Conservation (phyloP, 164 flowering plant species). For the Kalanchoe fedtschenkoi region DNA sequence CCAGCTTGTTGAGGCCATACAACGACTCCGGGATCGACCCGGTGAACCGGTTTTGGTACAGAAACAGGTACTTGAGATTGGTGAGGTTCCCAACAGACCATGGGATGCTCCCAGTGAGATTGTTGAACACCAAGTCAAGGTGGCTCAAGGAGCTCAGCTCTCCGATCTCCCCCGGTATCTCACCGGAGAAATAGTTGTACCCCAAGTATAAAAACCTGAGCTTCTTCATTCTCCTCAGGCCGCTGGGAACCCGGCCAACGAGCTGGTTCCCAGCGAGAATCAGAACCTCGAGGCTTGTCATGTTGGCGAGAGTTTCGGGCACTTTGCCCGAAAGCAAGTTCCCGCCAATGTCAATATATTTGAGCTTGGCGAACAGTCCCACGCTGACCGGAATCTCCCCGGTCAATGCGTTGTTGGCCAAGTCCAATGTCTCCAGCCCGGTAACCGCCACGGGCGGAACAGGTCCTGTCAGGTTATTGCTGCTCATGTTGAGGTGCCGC, state of each 20-base stretch:
- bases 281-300: conserved; percentile 30
- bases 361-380: conserved; percentile 28
- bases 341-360: conserved; percentile 65
- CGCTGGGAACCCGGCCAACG: conserved; percentile 43
- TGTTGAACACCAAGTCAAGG: conserved; percentile 77
- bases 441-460: conserved; percentile 32
- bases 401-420: conserved; percentile 56
- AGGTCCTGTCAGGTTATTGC: conserved; percentile 54
- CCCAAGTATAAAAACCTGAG: conserved; percentile 73
- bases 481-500: conserved; percentile 52
- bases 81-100: conserved; percentile 49
- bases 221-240: conserved; percentile 36
- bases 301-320: conserved; percentile 31
- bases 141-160: conserved; percentile 42
- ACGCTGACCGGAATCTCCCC: conserved; percentile 42
- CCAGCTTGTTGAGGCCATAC: conserved; percentile 33
- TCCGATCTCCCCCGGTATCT: conserved; percentile 55
- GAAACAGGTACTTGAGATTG: conserved; percentile 48
- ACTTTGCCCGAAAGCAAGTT: conserved; percentile 45
- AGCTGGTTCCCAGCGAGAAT: conserved; percentile 61
- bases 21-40: conserved; percentile 50
- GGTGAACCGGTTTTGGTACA: conserved; percentile 54
- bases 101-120: conserved; percentile 67
- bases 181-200: conserved; percentile 69
- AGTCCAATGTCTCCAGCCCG: conserved; percentile 37